These are phyloP conservation scores for Fimicolochytrium jonesii DNA, from an alignment of 192 early-diverging fungal genomes.

Conservation along the genomic window DNA sequence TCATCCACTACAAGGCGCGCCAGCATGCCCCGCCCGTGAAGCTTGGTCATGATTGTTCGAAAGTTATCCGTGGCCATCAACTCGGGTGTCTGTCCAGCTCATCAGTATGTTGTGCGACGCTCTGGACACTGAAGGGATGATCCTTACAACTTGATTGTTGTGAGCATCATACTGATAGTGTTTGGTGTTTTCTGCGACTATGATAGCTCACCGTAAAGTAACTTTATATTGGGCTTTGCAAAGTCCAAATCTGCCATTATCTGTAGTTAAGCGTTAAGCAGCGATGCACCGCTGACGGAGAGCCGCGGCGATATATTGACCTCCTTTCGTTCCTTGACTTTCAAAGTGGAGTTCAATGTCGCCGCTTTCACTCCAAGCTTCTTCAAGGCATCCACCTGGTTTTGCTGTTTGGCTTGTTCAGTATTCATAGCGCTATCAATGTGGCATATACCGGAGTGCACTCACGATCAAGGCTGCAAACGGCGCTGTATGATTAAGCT, in stretches of 20 bases:
- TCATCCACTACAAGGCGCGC: slow-evolving; percentile 49
- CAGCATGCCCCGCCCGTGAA: slow-evolving; percentile 29
- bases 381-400: slow-evolving; percentile 43
- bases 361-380: slow-evolving; percentile 32
- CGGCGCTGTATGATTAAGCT: too few relatives aligned
- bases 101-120: too few relatives aligned
- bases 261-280: too few relatives aligned
- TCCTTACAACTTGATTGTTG: too few relatives aligned
- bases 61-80: slow-evolving; percentile 41
- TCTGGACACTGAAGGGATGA: too few relatives aligned
- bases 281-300: not conserved
- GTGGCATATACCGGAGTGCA: not conserved
- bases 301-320: slow-evolving; percentile 16
- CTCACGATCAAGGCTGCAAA: slow-evolving; percentile 18
- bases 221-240: slow-evolving; percentile 27
- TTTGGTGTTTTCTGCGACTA: too few relatives aligned
- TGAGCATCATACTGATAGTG: too few relatives aligned
- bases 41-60: slow-evolving; percentile 20
- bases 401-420: slow-evolving; percentile 19
- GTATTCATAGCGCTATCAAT: not conserved
- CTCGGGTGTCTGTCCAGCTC: slow-evolving; percentile 35
- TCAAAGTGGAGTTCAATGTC: slow-evolving; percentile 36
- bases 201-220: slow-evolving; percentile 33
- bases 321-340: slow-evolving; percentile 21
- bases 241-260: slow-evolving; percentile 28